These are phyloP conservation scores for Naganishia cerealis DNA, from an alignment of 1,284 basidiomycete genomes.

Conservation along the genomic window DNA sequence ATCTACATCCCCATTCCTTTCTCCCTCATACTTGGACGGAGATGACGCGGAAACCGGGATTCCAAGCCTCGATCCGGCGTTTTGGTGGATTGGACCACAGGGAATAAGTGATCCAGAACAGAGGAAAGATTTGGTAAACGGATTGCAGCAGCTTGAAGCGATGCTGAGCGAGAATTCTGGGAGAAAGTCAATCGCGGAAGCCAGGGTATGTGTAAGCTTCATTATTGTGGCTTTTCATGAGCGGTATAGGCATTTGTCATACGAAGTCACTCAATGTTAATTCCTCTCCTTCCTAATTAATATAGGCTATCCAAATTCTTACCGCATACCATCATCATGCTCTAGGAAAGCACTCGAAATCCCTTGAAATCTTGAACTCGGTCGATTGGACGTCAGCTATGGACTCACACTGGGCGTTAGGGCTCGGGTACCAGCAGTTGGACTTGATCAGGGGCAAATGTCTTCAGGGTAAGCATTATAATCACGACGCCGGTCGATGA, in stretches of 20 bases:
- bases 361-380: slow-evolving; percentile 62
- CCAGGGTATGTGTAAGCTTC: slow-evolving; percentile 31
- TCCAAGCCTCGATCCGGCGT: slow-evolving; percentile 30
- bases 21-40: slow-evolving; percentile 32
- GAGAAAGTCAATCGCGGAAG: slow-evolving; percentile 63
- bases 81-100: slow-evolving; percentile 35
- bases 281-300: slow-evolving; percentile 57
- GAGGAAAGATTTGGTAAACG: slow-evolving; percentile 35
- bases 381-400: slow-evolving; percentile 60
- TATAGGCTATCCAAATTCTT: slow-evolving; percentile 57
- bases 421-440: slow-evolving; percentile 42
- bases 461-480: slow-evolving; percentile 48
- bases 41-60: slow-evolving; percentile 27
- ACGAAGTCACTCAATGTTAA: slow-evolving; percentile 1
- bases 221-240: slow-evolving; percentile 16
- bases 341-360: slow-evolving; percentile 65
- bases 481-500: neutral
- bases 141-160: slow-evolving; percentile 36
- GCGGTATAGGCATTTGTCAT: slow-evolving; percentile 7
- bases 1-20: slow-evolving; percentile 17
- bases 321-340: slow-evolving; percentile 77
- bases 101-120: slow-evolving; percentile 33
- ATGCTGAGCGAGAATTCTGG: slow-evolving; percentile 42
- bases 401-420: slow-evolving; percentile 37
- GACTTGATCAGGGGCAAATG: slow-evolving; percentile 54